Evolutionary conservation across 179 eudicot species (phyloP).

Genomic region (Vitellaria paradoxa): DNA sequence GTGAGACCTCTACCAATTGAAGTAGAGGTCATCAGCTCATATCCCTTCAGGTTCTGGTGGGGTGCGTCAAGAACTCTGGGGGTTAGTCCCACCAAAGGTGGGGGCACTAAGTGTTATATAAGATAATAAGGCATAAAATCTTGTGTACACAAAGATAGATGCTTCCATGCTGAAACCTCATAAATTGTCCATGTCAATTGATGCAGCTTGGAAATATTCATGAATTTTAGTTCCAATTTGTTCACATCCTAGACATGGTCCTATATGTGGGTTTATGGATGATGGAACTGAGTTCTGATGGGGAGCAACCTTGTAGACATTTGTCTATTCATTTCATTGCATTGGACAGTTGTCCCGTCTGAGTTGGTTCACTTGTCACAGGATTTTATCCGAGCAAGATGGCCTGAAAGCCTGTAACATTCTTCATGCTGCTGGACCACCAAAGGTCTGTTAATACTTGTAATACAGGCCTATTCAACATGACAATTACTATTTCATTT

Average conservation of each 20-base stretch:
- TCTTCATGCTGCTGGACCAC: conserved; percentile 95
- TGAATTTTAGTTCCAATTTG: neutral
- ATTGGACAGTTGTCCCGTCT: conserved; percentile 9
- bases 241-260: neutral
- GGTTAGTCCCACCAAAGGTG: no score
- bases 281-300: neutral
- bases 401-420: conserved; percentile 86
- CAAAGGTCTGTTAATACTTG: conserved; percentile 50
- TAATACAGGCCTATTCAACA: neutral
- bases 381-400: conserved; percentile 79
- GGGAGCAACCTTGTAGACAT: neutral
- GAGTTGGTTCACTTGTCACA: conserved; percentile 33
- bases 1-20: no score
- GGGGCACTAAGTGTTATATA: no score
- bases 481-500: neutral
- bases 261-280: neutral
- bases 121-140: no score
- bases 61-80: no score
- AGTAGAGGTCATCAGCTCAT: no score
- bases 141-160: neutral
- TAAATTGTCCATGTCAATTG: neutral
- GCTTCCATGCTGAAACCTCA: neutral
- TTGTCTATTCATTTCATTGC: neutral
- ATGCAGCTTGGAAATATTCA: conserved; percentile 1
- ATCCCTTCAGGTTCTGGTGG: no score